phyloP scores from a whole-genome alignment of 2,329 filamentous ascomycete genomes.

The Drechslerella dactyloides region DNA sequence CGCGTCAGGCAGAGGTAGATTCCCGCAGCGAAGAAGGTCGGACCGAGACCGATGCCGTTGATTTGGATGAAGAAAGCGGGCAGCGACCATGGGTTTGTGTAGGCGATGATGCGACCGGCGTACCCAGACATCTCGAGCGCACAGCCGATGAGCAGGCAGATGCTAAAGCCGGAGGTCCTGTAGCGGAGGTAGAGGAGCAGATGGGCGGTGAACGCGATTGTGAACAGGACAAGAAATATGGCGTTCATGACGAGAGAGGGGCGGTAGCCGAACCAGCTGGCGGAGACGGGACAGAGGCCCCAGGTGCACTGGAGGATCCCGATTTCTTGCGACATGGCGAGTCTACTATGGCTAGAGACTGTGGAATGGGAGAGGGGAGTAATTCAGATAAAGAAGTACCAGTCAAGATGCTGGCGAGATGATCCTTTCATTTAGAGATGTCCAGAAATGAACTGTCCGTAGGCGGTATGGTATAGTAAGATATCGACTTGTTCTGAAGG shows the following conservation, averaged over 20 bases:
- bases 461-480: no score
- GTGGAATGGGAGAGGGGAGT: no score
- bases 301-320: constrained; percentile 56
- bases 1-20: constrained; percentile 67
- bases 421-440: no score
- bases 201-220: constrained; percentile 56
- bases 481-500: no score
- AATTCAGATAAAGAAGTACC: no score
- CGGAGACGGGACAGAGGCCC: constrained; percentile 57
- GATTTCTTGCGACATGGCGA: constrained; percentile 7
- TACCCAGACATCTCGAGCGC: constrained; percentile 64
- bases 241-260: constrained; percentile 65
- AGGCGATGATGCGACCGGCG: constrained; percentile 65
- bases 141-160: constrained; percentile 55
- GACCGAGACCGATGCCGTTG: constrained; percentile 68
- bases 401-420: no score
- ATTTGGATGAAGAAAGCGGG: constrained; percentile 65
- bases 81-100: constrained; percentile 63
- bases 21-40: constrained; percentile 69
- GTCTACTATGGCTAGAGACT: no score
- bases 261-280: constrained; percentile 64
- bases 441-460: no score
- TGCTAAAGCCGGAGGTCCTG: constrained; percentile 48
- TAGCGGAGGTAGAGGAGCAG: constrained; percentile 21
- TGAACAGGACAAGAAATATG: constrained; percentile 64